Base-by-base conservation (phyloP, 441 rosid species). In the Gossypium davidsonii region DNA sequence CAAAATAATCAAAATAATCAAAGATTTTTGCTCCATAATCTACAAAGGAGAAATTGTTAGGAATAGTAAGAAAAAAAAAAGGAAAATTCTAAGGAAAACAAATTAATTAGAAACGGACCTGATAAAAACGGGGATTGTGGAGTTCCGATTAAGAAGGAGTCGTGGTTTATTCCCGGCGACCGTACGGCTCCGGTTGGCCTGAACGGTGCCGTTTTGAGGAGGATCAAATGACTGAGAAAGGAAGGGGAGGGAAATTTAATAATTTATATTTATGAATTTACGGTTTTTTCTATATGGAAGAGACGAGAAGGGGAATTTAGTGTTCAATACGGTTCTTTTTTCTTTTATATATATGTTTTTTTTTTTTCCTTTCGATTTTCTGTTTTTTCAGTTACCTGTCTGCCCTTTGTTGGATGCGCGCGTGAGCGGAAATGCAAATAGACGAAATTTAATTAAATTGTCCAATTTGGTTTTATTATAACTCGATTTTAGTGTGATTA, bases 11-110 rank as follows among this genome's bases (percentile, higher is more conserved):
- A 85, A 23, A 8, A 82, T 37, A 12, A 87, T 23, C 82, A 67
- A 78, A 78, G 77, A 67, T 65, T 59, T 85, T 48, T 17, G 81
- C 65, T 74, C 81, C 91, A 90, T 90, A 0, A 37, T 74, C 90
- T 86, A 84, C 80, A 55, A 68, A 31, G 7, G 59, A 60, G 46
- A 51, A 26, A 8, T 49, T 15, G 39, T 51, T 9, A 7, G 59
- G 8, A 21, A 72, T 20, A 4, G 20, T 9, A 21, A 23, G 26
- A 23, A 21, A 28, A 62, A 0, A 26, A 67, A 0, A 3, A 20
- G 12, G 4, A 9, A n/a, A 49, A 10, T 4, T 34, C 11, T 37
- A 8, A 37, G 44, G 44, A 20, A 56, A 67, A 7, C 70, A n/a
- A 48, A 46, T 10, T 67, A 26, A 23, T 7, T 57, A 67, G 58